Evolutionary conservation across 2,329 filamentous ascomycete species (phyloP), one percentile per base, ranked within the genome.

Genomic region (Trichoderma endophyticum): DNA sequence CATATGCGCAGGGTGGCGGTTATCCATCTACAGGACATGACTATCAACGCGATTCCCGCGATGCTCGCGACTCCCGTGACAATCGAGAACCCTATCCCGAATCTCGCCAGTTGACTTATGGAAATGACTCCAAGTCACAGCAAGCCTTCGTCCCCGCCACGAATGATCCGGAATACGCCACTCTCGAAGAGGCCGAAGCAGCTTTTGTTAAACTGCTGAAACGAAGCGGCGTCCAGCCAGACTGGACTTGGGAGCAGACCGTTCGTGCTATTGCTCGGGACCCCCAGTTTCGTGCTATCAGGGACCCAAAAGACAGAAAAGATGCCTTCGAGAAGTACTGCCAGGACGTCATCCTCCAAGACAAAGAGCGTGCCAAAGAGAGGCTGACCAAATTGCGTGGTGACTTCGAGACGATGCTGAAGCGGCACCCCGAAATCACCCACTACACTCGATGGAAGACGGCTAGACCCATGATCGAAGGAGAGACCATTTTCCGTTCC

Each of bases 381-480:
- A 92, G 96, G 80, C 87, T 97, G 81, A 88, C 93, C 77, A 98
- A 98, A 85, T 87, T 98, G 79, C 93, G 94, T 78, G 88, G 93
- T 81, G 96, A 98, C 85, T 99, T 99, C 82, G 92, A 92, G 76
- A 95, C 91, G 70, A 99, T 99, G 96, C 88, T 99, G 76, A 94
- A 92, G 83, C 95, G 94, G 75, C 95, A 99, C 81, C 94, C 95
- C 73, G 96, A 99, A 82, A 98, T 99, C 82, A 96, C 95, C 82
- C 90, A 98, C 81, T 98, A 97, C 82, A 98, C 95, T 56, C 92
- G 94, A 73, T 99, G 96, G 96, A 97, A 94, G 87, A 98, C 94
- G 18, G 96, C 95, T 68, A 91, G 93, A 64, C 94, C 94, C 11
- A 97, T 98, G 75, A 94, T 99, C 74, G 94, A 98, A 82, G 92